Evolutionary conservation across 768 basidiomycete species (phyloP).

Genomic region (Russula earlei): DNA sequence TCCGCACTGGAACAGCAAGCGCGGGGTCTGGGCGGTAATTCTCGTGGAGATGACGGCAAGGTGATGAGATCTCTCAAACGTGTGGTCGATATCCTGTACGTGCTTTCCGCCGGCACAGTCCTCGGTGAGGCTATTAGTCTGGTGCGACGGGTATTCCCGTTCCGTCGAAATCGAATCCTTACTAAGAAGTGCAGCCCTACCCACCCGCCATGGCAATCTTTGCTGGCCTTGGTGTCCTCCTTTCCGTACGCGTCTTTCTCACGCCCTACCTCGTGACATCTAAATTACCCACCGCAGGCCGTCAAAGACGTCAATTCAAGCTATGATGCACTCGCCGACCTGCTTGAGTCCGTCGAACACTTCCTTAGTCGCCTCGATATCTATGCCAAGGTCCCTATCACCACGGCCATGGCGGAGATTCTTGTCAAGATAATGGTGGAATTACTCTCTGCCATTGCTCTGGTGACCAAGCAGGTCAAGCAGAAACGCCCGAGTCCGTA

Average conservation of each 20-base stretch:
- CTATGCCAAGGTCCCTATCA: not conserved
- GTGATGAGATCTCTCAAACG: not conserved
- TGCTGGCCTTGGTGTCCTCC: not conserved
- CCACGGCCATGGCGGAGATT: not conserved
- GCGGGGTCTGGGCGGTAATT: not conserved
- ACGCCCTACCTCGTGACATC: not conserved
- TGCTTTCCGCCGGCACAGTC: not conserved
- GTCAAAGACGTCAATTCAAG: not conserved
- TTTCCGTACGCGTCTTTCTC: not conserved
- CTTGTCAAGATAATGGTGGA: not conserved
- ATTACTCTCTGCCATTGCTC: not conserved
- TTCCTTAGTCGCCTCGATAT: not conserved
- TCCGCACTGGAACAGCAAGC: not conserved
- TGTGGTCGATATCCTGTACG: not conserved
- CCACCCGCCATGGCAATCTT: not conserved
- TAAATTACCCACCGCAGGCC: not conserved
- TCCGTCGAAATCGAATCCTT: not conserved
- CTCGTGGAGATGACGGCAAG: not conserved
- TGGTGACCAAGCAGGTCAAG: not conserved
- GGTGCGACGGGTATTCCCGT: not conserved
- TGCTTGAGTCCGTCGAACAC: not conserved
- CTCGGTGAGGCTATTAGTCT: not conserved
- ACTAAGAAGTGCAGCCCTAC: not conserved
- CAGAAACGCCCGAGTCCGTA: not conserved
- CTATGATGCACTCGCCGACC: not conserved